Evolutionary conservation across 1,139 yeast species (phyloP), one percentile per base, ranked within the genome.

Genomic region (Petasospora fabianii): DNA sequence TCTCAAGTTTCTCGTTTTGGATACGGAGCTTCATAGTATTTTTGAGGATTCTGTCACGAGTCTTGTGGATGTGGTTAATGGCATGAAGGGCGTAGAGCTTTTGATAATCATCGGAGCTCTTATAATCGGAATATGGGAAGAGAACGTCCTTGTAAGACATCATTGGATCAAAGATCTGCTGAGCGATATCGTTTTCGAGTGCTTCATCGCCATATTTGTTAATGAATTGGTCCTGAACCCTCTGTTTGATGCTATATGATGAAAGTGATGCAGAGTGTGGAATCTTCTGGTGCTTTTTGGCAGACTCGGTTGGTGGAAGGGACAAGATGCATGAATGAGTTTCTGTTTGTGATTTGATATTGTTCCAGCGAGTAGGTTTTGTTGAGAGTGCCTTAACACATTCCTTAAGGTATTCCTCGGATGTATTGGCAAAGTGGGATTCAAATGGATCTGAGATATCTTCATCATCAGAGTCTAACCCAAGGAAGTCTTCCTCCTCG

Each of bases 31-130:
- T 80, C 32, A 74, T 73, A 49, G 82, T 85, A 61, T 92, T 83
- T 57, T 84, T 84, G 49, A 90, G 55, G 17, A 90, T 75, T 21
- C 81, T 67, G 59, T 88, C 96, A 57, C 97, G 73, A 0, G 97
- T 86, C 61, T 88, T 88, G 63, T 71, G 77, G 22, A 92, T 66
- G 59, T 92, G 98, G 54, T 92, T 92, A 42, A 88, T 60, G 4
- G 78, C 73, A 64, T 92, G 98, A 46, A 85, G 55, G 0, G 73
- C 61, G 57, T 85, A 86, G 20, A 86, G 61, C 43, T 75, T 76
- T 51, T 81, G 77, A 53, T 88, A 75, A 32, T 72, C 71, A 2
- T 58, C 50, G 36, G 67, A 71, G 13, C 70, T 63, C 2, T 58
- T 57, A 42, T 63, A 59, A 1, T 68, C 64, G 31, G 75, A 69